Percentiles rank a stretch among this genome's conserved stretches.
phyloP scores from a whole-genome alignment of 768 basidiomycete species.

The Dentipellis fragilis region DNA sequence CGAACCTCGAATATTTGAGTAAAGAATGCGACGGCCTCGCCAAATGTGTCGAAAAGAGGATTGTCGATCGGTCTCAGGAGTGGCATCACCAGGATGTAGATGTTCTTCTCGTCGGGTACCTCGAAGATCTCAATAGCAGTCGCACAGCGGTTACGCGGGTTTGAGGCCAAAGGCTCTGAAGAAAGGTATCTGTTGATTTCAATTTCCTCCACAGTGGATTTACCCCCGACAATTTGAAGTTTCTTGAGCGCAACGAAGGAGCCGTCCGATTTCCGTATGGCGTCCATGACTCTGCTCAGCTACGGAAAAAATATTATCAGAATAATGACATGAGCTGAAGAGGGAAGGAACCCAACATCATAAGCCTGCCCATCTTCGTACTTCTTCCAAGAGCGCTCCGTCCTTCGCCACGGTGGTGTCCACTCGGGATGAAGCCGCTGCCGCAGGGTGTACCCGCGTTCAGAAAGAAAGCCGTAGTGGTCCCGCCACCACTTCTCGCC shows the following conservation, averaged over 20 bases:
- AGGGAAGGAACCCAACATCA: not conserved
- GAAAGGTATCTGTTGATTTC: conserved; percentile 4
- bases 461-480: not conserved
- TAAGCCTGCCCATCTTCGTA: conserved; percentile 3
- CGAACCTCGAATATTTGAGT: conserved; percentile 17
- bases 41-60: conserved; percentile 18
- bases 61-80: conserved; percentile 11
- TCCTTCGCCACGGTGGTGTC: conserved; percentile 5
- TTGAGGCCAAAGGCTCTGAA: not conserved
- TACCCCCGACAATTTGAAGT: not conserved
- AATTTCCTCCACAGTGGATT: conserved; percentile 6
- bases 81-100: conserved; percentile 15
- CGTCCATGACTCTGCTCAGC: conserved; percentile 11
- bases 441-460: conserved; percentile 7
- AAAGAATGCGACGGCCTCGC: conserved; percentile 18
- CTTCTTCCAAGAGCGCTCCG: not conserved
- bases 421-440: conserved; percentile 7
- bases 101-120: conserved; percentile 5
- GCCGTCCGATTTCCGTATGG: conserved; percentile 10
- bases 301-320: not conserved
- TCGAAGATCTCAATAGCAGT: conserved; percentile 13
- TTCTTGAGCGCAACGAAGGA: conserved; percentile 14
- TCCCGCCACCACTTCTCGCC: conserved; percentile 10
- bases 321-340: not conserved
- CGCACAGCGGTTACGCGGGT: conserved; percentile 17